phyloP scores from a whole-genome alignment of 495 filamentous ascomycete genomes.

The Hypoxylon trugodes region DNA sequence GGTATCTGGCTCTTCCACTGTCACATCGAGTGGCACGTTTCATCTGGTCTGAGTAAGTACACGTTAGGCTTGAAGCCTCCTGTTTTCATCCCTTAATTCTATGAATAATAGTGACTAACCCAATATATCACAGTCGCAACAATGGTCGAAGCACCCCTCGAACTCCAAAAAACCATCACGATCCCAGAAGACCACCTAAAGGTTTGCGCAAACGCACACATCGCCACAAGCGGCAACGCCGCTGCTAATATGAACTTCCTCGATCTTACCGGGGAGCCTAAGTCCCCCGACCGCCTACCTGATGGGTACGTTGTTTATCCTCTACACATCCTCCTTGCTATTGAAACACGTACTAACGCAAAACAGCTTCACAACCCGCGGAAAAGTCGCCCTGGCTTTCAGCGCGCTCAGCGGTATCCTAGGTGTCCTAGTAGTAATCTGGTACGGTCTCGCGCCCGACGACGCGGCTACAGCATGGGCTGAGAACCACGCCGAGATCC shows the following conservation, averaged over 20 bases:
- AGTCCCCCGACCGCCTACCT: constrained; percentile 64
- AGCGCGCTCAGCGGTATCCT: constrained; percentile 74
- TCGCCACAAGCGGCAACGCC: constrained; percentile 73
- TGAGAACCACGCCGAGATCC: constrained; percentile 6
- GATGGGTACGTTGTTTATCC: constrained; percentile 56
- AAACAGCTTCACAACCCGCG: constrained; percentile 69
- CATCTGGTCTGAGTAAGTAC: constrained; percentile 62
- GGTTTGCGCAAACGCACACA: constrained; percentile 61
- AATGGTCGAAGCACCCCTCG: constrained; percentile 67
- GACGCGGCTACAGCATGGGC: constrained; percentile 7
- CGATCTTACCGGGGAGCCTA: constrained; percentile 70
- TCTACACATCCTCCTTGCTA: background rate
- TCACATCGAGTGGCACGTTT: constrained; percentile 76
- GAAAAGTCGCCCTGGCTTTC: constrained; percentile 78
- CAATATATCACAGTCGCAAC: constrained; percentile 56
- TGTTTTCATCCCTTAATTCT: background rate
- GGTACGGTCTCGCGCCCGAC: constrained; percentile 66
- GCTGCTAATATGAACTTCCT: constrained; percentile 74
- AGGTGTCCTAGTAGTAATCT: constrained; percentile 72
- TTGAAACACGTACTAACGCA: background rate
- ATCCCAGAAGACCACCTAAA: constrained; percentile 71
- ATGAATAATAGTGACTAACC: constrained; percentile 1
- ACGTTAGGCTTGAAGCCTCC: background rate
- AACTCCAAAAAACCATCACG: constrained; percentile 64
- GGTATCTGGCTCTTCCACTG: constrained; percentile 79